Conservation (phyloP, 2,329 filamentous ascomycete genomes). For the Sphaceloma murrayae region DNA sequence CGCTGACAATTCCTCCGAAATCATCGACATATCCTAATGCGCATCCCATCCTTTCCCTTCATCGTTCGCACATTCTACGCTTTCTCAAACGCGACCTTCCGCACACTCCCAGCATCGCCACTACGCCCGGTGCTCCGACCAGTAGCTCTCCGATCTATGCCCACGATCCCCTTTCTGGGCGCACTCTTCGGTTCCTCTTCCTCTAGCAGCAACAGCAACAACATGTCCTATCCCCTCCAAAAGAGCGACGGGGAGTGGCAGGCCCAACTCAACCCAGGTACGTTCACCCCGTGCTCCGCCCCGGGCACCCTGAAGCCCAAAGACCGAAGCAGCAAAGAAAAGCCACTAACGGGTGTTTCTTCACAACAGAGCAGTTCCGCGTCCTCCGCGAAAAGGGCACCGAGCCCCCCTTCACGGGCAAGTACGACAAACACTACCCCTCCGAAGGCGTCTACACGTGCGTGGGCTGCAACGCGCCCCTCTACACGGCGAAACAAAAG, state of each 20-base stretch:
- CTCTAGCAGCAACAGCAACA: slow-evolving; percentile 35
- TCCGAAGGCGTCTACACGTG: slow-evolving; percentile 70
- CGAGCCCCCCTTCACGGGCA: slow-evolving; percentile 67
- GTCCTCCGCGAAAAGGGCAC: slow-evolving; percentile 88
- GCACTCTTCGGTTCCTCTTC: slow-evolving; percentile 58
- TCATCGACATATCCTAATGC: slow-evolving; percentile 37
- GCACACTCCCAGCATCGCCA: slow-evolving; percentile 25
- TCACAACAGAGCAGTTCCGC: slow-evolving; percentile 80
- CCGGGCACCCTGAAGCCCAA: no score
- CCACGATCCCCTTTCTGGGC: slow-evolving; percentile 67
- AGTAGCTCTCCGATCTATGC: slow-evolving; percentile 53
- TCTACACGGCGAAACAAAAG: slow-evolving; percentile 90
- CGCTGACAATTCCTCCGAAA: no score
- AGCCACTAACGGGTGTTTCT: neutral
- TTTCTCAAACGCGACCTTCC: slow-evolving; percentile 37
- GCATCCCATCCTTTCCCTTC: slow-evolving; percentile 39
- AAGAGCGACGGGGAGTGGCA: slow-evolving; percentile 80
- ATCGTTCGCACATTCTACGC: slow-evolving; percentile 42
- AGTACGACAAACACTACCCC: slow-evolving; percentile 80
- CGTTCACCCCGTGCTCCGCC: slow-evolving; percentile 20
- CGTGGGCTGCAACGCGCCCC: slow-evolving; percentile 72
- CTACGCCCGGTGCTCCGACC: slow-evolving; percentile 31
- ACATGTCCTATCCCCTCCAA: slow-evolving; percentile 70
- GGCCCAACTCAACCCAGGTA: slow-evolving; percentile 66
- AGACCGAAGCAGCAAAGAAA: neutral